Conservation (phyloP, 495 filamentous ascomycete species). For the Daldinia grandis region DNA sequence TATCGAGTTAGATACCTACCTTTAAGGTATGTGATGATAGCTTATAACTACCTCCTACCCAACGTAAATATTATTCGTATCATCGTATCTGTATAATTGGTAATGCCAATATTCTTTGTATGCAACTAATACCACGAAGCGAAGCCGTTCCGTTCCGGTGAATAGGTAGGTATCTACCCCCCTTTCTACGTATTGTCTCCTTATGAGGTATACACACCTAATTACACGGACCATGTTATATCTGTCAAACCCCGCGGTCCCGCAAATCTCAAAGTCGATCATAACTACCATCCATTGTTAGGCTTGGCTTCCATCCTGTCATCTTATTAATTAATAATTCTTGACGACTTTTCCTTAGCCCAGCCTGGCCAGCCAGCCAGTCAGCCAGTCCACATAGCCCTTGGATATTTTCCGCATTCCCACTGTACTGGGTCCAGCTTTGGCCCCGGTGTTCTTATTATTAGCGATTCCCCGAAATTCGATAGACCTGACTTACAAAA, state of each 20-base stretch:
- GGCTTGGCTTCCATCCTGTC: slow-evolving; percentile 19
- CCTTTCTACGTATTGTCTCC: background rate
- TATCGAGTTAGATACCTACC: background rate
- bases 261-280: slow-evolving; percentile 30
- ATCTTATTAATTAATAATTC: slow-evolving; percentile 18
- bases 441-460: slow-evolving; percentile 34
- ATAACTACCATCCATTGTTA: slow-evolving; percentile 17
- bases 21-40: background rate
- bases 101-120: background rate
- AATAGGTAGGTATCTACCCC: too few species aligned
- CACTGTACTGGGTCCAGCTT: slow-evolving; percentile 20
- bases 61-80: background rate
- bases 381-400: background rate
- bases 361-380: background rate
- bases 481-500: background rate
- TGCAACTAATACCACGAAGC: background rate
- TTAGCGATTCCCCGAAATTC: slow-evolving; percentile 2
- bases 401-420: slow-evolving; percentile 38
- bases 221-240: slow-evolving; percentile 31
- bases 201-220: too few species aligned
- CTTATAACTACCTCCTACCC: too few species aligned
- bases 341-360: background rate
- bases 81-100: background rate
- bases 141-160: background rate
- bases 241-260: slow-evolving; percentile 40